Base-by-base conservation (phyloP, 805 yeast genomes). In the Kodamaea jinghongensis region DNA sequence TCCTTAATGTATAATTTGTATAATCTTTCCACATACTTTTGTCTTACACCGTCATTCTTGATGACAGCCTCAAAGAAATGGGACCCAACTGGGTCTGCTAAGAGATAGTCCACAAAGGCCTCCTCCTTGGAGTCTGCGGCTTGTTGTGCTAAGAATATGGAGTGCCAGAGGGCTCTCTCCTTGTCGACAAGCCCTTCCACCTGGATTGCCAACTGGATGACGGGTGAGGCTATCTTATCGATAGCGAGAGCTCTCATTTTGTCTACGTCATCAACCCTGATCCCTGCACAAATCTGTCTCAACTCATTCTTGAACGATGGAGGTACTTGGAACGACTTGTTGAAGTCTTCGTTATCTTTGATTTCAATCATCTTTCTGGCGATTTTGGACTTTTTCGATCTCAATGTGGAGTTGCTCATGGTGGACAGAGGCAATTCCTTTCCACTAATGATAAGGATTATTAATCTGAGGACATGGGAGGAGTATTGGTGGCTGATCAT, bases 291-390 rank as follows among this genome's bases (percentile, higher is more conserved):
- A 9, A 83, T 46, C 13, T 73, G 74, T 36, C 68, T 70, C 38
- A 88, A 63, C 46, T 81, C 79, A 6, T 68, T 69, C 48, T 79
- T 83, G 58, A 86, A 86, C 0, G 85, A 69, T 6, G 67, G 56
- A 6, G 96, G 96, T 1, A 79, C 79, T 61, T 79, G 86, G 56
- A 78, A 86, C 0, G 81, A 66, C 42, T 75, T 70, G 53, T 78
- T 73, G 52, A 81, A 83, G 48, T 83, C 89, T 11, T 81, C 83
- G 45, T 74, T 82, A 58, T 86, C 95, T 52, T 81, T 81, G 32
- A 88, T 82, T 50, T 86, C 93, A 53, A 88, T 86, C 95, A 87
- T 86, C 58, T 89, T 89, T 60, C 98, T 79, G 5, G 97, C 96
- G 61, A 81, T 84, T 61, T 79, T 89, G 36, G 88, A 85, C 63